A percentile compares a stretch with the other conserved stretches of the same genome.
phyloP scores from a whole-genome alignment of 2,329 filamentous ascomycete species.

The Fusarium sp. region DNA sequence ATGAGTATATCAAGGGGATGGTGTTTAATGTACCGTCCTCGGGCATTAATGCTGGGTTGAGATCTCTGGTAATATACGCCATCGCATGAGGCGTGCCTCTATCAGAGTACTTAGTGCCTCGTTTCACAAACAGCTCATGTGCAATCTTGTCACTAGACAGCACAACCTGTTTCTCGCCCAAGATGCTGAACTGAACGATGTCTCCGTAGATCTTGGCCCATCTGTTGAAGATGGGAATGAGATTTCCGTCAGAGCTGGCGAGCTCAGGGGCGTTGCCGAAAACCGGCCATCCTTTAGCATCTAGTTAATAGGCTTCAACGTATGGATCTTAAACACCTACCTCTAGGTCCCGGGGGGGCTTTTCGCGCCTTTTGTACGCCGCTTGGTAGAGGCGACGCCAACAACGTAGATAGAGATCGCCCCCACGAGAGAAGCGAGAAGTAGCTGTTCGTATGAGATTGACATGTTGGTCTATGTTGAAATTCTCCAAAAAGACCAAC shows the following conservation, averaged over 20 bases:
- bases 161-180: conserved; percentile 7
- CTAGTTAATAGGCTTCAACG: background rate
- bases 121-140: background rate
- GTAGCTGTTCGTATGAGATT: background rate
- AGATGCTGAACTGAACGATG: conserved; percentile 6
- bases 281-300: conserved; percentile 2
- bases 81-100: conserved; percentile 5
- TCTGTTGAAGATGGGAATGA: conserved; percentile 5
- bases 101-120: conserved; percentile 2
- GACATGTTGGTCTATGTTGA: background rate
- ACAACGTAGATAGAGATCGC: background rate
- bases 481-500: no score
- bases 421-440: background rate
- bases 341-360: conserved; percentile 4
- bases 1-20: no score
- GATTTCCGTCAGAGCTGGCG: background rate
- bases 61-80: background rate
- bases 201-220: conserved; percentile 1
- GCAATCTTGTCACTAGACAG: conserved; percentile 4
- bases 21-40: background rate
- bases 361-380: conserved; percentile 3
- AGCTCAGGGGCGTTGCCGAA: conserved; percentile 11
- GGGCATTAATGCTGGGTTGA: background rate
- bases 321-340: background rate
- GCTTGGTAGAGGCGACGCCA: background rate